These are phyloP conservation scores for Nannizziopsis barbatae DNA, from an alignment of 2,329 filamentous ascomycete genomes.

Conservation along the genomic window DNA sequence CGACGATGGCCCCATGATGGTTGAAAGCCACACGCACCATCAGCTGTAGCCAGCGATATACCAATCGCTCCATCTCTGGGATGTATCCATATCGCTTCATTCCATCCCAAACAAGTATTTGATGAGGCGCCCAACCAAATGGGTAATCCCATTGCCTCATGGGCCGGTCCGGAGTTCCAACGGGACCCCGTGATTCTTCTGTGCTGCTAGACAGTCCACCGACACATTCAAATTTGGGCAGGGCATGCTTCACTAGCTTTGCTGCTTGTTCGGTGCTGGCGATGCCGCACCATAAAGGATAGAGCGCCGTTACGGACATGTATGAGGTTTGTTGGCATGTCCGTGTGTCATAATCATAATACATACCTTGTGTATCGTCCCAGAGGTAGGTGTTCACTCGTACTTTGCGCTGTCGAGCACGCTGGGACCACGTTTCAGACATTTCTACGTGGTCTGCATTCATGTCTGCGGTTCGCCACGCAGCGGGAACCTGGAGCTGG, in stretches of 20 bases:
- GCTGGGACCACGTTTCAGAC: too few species aligned
- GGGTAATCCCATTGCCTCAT: constrained; percentile 88
- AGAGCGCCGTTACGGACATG: constrained; percentile 74
- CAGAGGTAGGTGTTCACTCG: too few species aligned
- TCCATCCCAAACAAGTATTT: constrained; percentile 82
- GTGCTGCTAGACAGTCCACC: constrained; percentile 75
- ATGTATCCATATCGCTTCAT: constrained; percentile 71
- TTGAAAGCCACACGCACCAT: constrained; percentile 72
- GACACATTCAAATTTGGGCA: constrained; percentile 68
- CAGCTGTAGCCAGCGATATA: constrained; percentile 23
- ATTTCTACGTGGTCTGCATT: too few species aligned
- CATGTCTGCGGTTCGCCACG: too few species aligned
- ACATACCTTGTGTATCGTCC: too few species aligned
- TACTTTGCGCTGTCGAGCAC: too few species aligned
- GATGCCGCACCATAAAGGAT: constrained; percentile 78
- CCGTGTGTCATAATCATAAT: constrained; percentile 61
- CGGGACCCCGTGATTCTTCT: constrained; percentile 60
- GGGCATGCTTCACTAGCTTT: constrained; percentile 57
- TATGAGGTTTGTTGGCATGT: constrained; percentile 64
- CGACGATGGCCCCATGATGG: constrained; percentile 65
- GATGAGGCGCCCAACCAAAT: constrained; percentile 83
- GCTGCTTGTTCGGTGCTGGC: constrained; percentile 65
- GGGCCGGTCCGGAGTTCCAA: constrained; percentile 57
- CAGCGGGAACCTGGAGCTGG: constrained; percentile 55
- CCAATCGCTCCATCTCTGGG: constrained; percentile 62